These are phyloP conservation scores for Phytophthora agathidicida DNA, from an alignment of 352 stramenopile genomes.

Conservation along the genomic window DNA sequence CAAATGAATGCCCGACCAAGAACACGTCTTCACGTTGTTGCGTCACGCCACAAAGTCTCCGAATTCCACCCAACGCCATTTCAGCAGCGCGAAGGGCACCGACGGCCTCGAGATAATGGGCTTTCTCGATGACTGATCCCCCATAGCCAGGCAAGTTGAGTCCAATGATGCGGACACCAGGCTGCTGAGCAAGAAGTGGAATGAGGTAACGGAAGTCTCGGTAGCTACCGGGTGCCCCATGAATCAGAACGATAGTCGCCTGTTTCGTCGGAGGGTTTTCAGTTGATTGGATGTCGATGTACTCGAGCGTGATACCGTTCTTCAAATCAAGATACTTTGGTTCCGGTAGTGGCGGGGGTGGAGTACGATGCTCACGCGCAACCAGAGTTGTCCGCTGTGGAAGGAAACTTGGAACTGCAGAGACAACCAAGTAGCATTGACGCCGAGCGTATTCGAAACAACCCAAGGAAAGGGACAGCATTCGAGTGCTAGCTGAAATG, in stretches of 20 bases:
- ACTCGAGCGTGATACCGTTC: conserved; percentile 43
- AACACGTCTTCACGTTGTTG: conserved; percentile 27
- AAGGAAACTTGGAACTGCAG: too few relatives aligned
- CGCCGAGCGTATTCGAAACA: too few relatives aligned
- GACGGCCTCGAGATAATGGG: conserved; percentile 31
- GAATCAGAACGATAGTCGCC: conserved; percentile 55
- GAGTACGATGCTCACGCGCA: conserved; percentile 19
- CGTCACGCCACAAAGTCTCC: conserved; percentile 27
- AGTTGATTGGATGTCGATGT: conserved; percentile 31
- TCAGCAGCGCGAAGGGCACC: conserved; percentile 28
- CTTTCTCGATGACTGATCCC: conserved; percentile 24
- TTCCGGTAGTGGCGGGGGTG: conserved; percentile 34
- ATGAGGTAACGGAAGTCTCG: conserved; percentile 61
- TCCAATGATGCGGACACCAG: conserved; percentile 48
- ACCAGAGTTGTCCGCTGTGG: too few relatives aligned
- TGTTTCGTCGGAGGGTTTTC: background rate
- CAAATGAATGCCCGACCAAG: conserved; percentile 52
- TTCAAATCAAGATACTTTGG: conserved; percentile 34
- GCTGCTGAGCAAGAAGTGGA: conserved; percentile 36
- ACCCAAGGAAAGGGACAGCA: too few relatives aligned
- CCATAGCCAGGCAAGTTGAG: conserved; percentile 65
- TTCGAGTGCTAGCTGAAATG: too few relatives aligned
- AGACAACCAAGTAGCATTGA: too few relatives aligned
- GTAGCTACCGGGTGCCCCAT: conserved; percentile 60
- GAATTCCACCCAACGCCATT: conserved; percentile 33